Evolutionary conservation across 2,329 filamentous ascomycete genomes (phyloP).

Genomic region (Colletotrichum spinosum): DNA sequence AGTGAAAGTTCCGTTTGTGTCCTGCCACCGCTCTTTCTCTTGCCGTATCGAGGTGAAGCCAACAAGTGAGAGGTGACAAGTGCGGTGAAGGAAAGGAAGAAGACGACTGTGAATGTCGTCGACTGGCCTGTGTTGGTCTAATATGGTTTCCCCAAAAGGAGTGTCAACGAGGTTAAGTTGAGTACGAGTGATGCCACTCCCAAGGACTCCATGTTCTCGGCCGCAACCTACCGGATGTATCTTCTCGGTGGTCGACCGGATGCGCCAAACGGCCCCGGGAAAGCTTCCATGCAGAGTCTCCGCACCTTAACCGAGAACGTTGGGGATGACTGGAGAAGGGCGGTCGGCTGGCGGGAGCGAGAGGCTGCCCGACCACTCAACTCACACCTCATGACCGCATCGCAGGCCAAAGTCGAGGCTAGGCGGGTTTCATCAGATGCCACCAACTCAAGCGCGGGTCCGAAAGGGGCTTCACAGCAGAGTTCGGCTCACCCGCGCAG

Average conservation of each 20-base stretch:
- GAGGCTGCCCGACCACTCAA: conserved; percentile 8
- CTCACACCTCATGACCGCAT: conserved; percentile 14
- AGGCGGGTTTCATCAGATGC: conserved; percentile 53
- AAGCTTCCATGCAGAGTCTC: conserved; percentile 34
- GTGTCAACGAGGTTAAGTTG: conserved; percentile 9
- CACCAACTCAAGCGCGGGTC: conserved; percentile 49
- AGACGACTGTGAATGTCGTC: conserved; percentile 26
- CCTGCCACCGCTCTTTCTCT: conserved; percentile 61
- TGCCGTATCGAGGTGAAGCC: conserved; percentile 51
- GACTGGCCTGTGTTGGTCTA: conserved; percentile 13
- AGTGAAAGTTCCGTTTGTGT: conserved; percentile 58
- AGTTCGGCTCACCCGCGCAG: conserved; percentile 51
- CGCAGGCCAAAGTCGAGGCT: conserved; percentile 47
- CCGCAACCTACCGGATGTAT: conserved; percentile 31
- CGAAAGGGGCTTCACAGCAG: conserved; percentile 52
- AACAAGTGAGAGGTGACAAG: conserved; percentile 55
- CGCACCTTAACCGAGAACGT: conserved; percentile 22
- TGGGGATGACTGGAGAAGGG: conserved; percentile 8
- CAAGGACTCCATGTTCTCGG: conserved; percentile 13
- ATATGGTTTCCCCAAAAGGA: conserved; percentile 21
- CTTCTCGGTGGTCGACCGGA: conserved; percentile 38
- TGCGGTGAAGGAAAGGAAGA: conserved; percentile 29
- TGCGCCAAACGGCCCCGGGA: conserved; percentile 41
- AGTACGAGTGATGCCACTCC: conserved; percentile 2
- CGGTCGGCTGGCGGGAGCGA: conserved; percentile 20